Percentiles rank a stretch among this genome's conserved stretches.
These are phyloP conservation scores for Hanseniaspora meyeri DNA, from an alignment of 805 yeast genomes.

Conservation along the genomic window DNA sequence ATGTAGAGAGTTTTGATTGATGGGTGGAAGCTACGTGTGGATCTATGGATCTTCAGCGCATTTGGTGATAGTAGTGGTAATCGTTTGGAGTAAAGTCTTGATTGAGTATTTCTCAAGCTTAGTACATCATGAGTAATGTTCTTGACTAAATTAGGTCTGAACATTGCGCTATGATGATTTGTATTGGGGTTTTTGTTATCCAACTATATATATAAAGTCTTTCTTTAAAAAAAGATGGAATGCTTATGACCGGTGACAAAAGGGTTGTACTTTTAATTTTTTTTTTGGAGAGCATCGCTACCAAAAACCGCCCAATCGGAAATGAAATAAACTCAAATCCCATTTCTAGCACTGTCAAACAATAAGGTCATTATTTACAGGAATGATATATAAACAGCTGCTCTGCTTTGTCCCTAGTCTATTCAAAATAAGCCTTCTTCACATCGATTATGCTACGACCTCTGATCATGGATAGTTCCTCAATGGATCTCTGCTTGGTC, in stretches of 20 bases:
- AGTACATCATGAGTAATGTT: not conserved
- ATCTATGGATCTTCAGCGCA: not conserved
- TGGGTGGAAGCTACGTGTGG: not conserved
- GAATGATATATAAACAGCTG: not conserved
- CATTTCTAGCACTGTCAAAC: not conserved
- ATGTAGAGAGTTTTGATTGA: not conserved
- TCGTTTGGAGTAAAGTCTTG: not conserved
- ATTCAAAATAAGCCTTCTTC: constrained; percentile 64
- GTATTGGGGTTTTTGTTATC: not conserved
- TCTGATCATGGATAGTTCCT: constrained; percentile 78
- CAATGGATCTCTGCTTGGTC: constrained; percentile 63
- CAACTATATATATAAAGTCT: no score
- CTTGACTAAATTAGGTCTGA: not conserved
- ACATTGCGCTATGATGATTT: not conserved
- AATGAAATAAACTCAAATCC: not conserved
- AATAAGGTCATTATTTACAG: not conserved
- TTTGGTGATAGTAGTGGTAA: not conserved
- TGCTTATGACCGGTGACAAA: no score
- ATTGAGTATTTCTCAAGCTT: not conserved
- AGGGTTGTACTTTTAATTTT: no score
- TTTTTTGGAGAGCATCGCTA: no score
- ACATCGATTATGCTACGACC: constrained; percentile 93
- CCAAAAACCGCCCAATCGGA: no score
- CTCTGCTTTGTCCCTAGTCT: not conserved
- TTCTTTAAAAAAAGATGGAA: no score